Base-by-base conservation (phyloP, 2,329 filamentous ascomycete species). In the Didymosphaeria variabile region DNA sequence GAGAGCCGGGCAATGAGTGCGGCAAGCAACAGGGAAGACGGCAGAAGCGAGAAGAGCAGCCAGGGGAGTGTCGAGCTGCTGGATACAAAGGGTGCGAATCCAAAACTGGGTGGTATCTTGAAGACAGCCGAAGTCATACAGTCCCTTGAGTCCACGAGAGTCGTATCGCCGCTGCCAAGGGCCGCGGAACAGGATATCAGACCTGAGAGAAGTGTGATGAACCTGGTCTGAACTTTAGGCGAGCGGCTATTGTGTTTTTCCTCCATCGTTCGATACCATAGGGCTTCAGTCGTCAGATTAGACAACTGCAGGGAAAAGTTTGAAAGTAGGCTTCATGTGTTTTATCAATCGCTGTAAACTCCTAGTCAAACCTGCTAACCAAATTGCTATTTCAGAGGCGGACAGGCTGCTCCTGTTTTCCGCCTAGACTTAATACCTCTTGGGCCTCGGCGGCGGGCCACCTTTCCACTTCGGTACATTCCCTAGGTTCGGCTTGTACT, bases 41-140 rank as follows among this genome's bases (percentile, higher is more conserved):
- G 44, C 7, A 52, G 51, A n/a, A 40, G 47, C 8, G 40, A 57
- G n/a, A 65, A 63, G 38, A 51, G 31, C 7, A 65, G 65, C 40
- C 38, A 44, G 2, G 66, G 64, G 15, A 63, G 57, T 40, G 38
- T 64, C 34, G 40, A 47, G 29, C 45, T 56, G 34, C 38, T 55
- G 15, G 51, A 58, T 17, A 19, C 50, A 15, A 26, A 58, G 47
- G 23, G 34, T 23, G 15, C 58, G 26, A n/a, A 13, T 2, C 17
- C 21, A 23, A 57, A 53, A 38, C 2, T 54, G 51, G 57, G 55
- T 12, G 58, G 58, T 1, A 63, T 63, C 29, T 7, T 56, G 29
- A 63, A 58, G 46, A 63, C 61, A 1, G 61, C 61, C 2, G 58
- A 63, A 31, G 58, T 63, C 21, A 53, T 36, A 19, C 38, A 53